Evolutionary conservation across 495 filamentous ascomycete species (phyloP), one percentile per base, ranked within the genome.

Genomic region (Aspergillus sclerotioniger): DNA sequence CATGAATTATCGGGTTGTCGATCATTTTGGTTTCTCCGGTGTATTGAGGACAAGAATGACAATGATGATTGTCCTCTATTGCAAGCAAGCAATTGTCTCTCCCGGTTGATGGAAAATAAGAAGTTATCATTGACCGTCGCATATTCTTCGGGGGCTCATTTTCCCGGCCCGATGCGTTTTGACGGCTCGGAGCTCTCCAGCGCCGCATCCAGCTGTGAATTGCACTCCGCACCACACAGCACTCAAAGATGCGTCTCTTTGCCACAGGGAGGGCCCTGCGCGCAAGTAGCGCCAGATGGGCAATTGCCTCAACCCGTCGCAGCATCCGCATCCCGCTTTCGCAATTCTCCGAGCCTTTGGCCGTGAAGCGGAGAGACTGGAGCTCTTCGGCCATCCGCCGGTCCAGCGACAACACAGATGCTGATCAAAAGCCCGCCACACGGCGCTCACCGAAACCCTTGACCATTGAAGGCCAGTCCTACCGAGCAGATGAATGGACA

Each of bases 401-500:
- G 43, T 65, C 62, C 29, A 49, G 65, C 41, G 61, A 68, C 17
- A 59, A 55, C 29, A 17, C 55, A 28, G 54, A 54, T 10, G 39
- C 55, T 20, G 37, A 51, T 21, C 44, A 58, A 37, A 46, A 35
- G 54, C 7, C 57, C n/a, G 48, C 39, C 44, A 21, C 58, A 21
- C 56, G 49, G 10, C 47, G 63, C 8, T 62, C 64, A 31, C 21
- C 62, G 3, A 44, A 63, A 50, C 43, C 65, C 16, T 31, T 66
- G 13, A 75, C 63, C 3, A 82, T 96, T 54, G 84, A 87, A 65
- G 83, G 80, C 61, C 76, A 78, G 49, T 63, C 72, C 15, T 95
- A 94, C 67, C 60, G 62, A 1, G 86, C 80, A 20, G 93, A 97
- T 60, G 67, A 83, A 49, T 97, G 91, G 92, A 92, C 86, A 67